These are phyloP conservation scores for Sarcodon aspratus DNA, from an alignment of 768 basidiomycete genomes.

Conservation along the genomic window DNA sequence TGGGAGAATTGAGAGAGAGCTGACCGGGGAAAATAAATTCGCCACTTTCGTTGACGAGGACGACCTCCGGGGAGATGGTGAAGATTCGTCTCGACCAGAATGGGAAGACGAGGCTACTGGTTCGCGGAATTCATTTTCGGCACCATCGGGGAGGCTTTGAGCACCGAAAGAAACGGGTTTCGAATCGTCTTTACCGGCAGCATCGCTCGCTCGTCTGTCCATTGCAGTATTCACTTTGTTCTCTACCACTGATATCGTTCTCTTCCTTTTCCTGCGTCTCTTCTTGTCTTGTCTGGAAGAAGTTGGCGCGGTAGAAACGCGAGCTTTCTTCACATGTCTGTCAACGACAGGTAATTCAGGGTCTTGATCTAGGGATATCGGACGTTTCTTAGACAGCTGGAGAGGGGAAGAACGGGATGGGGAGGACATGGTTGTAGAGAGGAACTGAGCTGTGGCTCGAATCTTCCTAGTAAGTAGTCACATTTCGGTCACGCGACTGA, in stretches of 20 bases:
- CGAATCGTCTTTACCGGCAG: background rate
- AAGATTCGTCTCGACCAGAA: background rate
- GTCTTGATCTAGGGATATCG: background rate
- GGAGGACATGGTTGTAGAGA: background rate
- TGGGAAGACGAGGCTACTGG: background rate
- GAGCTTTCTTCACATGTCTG: background rate
- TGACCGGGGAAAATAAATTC: no score
- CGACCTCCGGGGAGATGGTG: background rate
- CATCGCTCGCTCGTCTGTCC: background rate
- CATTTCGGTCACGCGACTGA: no score
- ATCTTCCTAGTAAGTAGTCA: no score
- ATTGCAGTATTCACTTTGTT: background rate
- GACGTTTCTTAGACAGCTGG: background rate
- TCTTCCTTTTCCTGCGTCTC: slow-evolving; percentile 1
- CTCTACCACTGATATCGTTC: background rate
- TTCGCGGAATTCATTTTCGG: background rate
- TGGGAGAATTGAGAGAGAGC: no score
- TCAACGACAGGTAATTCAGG: background rate
- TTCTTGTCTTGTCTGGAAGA: background rate
- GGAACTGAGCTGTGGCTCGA: background rate
- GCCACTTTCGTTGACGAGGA: background rate
- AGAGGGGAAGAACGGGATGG: background rate
- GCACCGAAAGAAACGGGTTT: background rate
- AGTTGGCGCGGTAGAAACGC: background rate
- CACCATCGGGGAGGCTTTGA: background rate